phyloP scores from a whole-genome alignment of 768 basidiomycete species.

The Rhizopogon vinicolor region DNA sequence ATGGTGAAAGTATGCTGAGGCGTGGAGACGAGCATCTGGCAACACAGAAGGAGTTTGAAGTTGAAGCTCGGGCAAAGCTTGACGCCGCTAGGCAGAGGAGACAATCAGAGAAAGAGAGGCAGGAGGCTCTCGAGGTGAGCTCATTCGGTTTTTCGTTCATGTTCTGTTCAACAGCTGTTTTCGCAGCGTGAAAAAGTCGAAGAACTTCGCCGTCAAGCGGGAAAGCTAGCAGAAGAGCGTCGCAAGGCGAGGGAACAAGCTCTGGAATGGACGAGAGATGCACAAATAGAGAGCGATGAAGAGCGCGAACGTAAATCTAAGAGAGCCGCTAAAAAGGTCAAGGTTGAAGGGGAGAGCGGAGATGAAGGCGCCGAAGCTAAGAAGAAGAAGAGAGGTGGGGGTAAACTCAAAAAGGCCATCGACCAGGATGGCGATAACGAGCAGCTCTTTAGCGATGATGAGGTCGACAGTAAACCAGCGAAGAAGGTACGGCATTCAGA shows the following conservation, averaged over 20 bases:
- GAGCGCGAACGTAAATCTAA: conserved; percentile 67
- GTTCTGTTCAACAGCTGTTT: background rate
- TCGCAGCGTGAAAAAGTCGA: conserved; percentile 57
- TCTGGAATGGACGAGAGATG: conserved; percentile 69
- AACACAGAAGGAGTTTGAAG: conserved; percentile 67
- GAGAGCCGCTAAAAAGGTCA: conserved; percentile 50
- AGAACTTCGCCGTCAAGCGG: conserved; percentile 62
- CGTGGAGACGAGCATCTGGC: conserved; percentile 77
- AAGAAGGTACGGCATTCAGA: conserved; percentile 53
- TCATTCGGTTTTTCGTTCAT: background rate
- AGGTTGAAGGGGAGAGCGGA: conserved; percentile 49
- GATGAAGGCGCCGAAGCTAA: conserved; percentile 54
- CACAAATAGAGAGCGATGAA: conserved; percentile 68
- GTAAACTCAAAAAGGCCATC: conserved; percentile 58
- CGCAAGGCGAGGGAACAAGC: conserved; percentile 74
- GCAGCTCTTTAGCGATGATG: conserved; percentile 68
- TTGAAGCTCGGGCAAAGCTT: conserved; percentile 64
- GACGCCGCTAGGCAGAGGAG: conserved; percentile 74
- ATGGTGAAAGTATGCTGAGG: conserved; percentile 82
- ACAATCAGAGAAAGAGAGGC: conserved; percentile 71
- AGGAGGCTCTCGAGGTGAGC: conserved; percentile 63
- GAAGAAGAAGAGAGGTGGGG: conserved; percentile 71
- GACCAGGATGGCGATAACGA: conserved; percentile 58
- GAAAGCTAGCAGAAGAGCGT: conserved; percentile 77
- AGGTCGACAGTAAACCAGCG: conserved; percentile 48